Evolutionary conservation across 202 grass and related monocot species (phyloP), one percentile per base, ranked within the genome.

Genomic region (Tripidium arundinaceum): DNA sequence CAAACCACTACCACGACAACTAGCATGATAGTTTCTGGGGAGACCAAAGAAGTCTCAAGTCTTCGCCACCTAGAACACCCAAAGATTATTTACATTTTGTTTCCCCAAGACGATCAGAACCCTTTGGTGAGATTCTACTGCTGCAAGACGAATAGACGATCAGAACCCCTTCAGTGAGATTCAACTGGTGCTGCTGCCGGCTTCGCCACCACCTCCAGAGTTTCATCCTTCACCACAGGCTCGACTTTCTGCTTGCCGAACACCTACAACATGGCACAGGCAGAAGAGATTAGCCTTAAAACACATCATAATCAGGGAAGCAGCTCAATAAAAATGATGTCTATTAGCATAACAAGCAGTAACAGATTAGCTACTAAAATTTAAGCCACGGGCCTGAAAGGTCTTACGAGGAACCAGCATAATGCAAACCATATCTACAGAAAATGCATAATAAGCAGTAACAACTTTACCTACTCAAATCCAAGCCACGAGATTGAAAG

Each of bases 201-300:
- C 42, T 31, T 31, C n/a, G n/a, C n/a, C 29, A 31, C 29, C 29
- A 31, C 29, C 29, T 31, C 29, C 7, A 34, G 41, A 28, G 68
- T 59, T 4, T 22, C 67, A 42, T 58, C 42, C 15, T 43, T 81
- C 11, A 25, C 75, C 38, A 68, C 73, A 33, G 75, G 52, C 29
- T 75, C 83, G 1, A 85, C 59, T 67, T 79, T 85, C 62, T 65
- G 61, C 37, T 40, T 74, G 76, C 76, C 76, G 29, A 85, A 80
- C 26, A 66, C 59, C 34, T 36, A 6, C 34, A 36, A 36, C 34
- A 6, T 36, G 34, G 2, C 34, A 36, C 34, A 36, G 4, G 12
- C 3, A 47, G 14, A 47, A 47, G 45, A 16, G 14, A 47, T 47
- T 47, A 16, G 14, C 14, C 45, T 14, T 29, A 6, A 69, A 68